Base-by-base conservation (phyloP, 371 early-diverging fungal genomes). In the Conidiobolus incongruus region DNA sequence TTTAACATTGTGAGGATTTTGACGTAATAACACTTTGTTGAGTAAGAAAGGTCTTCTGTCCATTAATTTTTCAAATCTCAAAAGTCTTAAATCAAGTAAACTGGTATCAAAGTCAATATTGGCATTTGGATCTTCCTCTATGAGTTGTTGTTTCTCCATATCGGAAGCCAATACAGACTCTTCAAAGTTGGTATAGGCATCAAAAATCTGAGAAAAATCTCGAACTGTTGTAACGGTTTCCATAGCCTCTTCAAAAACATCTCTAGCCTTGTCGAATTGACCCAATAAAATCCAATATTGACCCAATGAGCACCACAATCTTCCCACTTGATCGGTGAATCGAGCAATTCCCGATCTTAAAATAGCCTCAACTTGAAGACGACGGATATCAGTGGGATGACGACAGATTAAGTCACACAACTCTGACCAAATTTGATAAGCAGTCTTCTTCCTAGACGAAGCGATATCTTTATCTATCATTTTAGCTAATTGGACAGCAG, bases 171-270 rank as follows among this genome's bases (percentile, higher is more conserved):
- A n/a, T n/a, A n/a, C n/a, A n/a, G n/a, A n/a, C n/a, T n/a, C n/a
- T n/a, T n/a, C n/a, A n/a, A n/a, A n/a, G n/a, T n/a, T n/a, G n/a
- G n/a, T n/a, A n/a, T n/a, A 95, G 1, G 91, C 80, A 47, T 97
- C 93, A 61, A 93, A 97, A 35, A 97, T 77, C 48, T 81, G 75
- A 0, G 90, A 75, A 45, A 97, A 97, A 55, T 94, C 95, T 17
- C 83, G 72, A n/a, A 92, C 84, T 0, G 85, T 89, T 53, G 58
- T 63, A 12, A 92, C 94, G 0, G 64, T 64, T 1, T 61, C 63
- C 34, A 94, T 62, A 0, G 82, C 95, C 53, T 94, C 91, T 60
- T 92, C 95, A 49, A 77, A 96, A 1, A 93, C 79, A 53, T 88
- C 92, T 13, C 91, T 58, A 49, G 62, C 79, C 45, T 69, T 77